Evolutionary conservation across 2,329 filamentous ascomycete genomes (phyloP).

Genomic region (Aspergillus bombycis): DNA sequence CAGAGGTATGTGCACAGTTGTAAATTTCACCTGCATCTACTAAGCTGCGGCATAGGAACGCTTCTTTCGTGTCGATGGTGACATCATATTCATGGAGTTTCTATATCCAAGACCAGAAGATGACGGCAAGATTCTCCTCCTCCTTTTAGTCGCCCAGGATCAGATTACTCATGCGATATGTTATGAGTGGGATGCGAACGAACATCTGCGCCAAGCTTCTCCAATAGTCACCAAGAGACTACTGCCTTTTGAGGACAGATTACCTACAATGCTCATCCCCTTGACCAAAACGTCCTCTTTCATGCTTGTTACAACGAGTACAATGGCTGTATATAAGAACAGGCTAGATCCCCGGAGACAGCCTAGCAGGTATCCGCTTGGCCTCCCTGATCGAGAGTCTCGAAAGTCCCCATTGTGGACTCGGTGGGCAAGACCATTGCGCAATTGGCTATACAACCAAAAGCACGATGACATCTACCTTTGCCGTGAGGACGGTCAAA

Average conservation of each 20-base stretch:
- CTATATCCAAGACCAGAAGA: conserved; percentile 71
- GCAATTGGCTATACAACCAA: conserved; percentile 64
- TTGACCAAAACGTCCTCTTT: conserved; percentile 72
- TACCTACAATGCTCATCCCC: conserved; percentile 73
- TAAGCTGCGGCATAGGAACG: conserved; percentile 40
- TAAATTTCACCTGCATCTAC: not conserved
- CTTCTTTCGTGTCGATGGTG: conserved; percentile 63
- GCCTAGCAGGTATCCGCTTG: conserved; percentile 35
- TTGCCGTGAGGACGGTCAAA: conserved; percentile 81
- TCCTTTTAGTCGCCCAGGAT: conserved; percentile 60
- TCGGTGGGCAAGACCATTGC: conserved; percentile 78
- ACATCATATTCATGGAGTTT: conserved; percentile 87
- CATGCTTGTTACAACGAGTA: conserved; percentile 65
- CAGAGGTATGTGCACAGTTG: conserved; percentile 47
- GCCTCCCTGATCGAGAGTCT: conserved; percentile 29
- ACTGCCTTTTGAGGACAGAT: conserved; percentile 45
- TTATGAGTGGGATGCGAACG: conserved; percentile 58
- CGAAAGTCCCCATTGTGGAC: conserved; percentile 68
- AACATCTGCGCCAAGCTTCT: conserved; percentile 28
- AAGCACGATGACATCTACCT: conserved; percentile 80
- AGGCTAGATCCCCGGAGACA: conserved; percentile 34
- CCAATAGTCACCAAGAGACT: conserved; percentile 34
- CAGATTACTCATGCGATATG: conserved; percentile 52
- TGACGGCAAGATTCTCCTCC: conserved; percentile 72
- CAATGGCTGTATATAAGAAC: conserved; percentile 55